These are phyloP conservation scores for Hemerocallis citrina DNA, from an alignment of 106 monocot genomes.

Conservation along the genomic window DNA sequence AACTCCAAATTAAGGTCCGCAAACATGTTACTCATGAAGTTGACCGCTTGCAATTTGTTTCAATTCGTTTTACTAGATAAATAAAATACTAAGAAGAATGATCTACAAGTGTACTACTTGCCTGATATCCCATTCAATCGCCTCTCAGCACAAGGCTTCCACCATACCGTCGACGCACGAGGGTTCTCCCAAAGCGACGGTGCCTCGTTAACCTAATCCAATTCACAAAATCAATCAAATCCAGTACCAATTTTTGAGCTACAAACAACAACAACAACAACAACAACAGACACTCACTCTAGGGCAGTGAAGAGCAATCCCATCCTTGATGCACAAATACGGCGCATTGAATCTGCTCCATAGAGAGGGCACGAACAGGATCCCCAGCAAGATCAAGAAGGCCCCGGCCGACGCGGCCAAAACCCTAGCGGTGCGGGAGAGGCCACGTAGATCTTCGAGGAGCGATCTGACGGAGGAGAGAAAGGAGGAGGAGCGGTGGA, in stretches of 20 bases:
- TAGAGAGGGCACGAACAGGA: not conserved
- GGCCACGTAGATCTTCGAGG: not conserved
- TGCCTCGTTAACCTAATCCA: constrained; percentile 56
- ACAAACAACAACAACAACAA: too few species aligned
- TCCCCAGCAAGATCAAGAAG: constrained; percentile 6
- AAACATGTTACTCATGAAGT: too few species aligned
- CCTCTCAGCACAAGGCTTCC: constrained; percentile 92
- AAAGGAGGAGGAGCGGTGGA: not conserved
- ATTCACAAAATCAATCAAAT: constrained; percentile 12
- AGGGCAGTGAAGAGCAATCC: constrained; percentile 74
- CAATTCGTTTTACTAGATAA: too few species aligned
- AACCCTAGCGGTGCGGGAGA: not conserved
- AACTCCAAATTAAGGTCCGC: too few species aligned
- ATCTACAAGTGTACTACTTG: too few species aligned
- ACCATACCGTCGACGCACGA: constrained; percentile 64
- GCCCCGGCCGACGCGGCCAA: not conserved
- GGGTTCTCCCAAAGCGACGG: constrained; percentile 97
- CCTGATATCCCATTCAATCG: constrained; percentile 48
- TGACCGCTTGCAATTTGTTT: too few species aligned
- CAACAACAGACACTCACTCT: too few species aligned
- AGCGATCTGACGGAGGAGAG: constrained; percentile 1
- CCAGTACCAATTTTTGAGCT: too few species aligned
- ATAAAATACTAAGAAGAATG: too few species aligned
- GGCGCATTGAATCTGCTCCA: constrained; percentile 23
- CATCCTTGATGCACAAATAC: constrained; percentile 88